phyloP scores from a whole-genome alignment of 2,329 filamentous ascomycete genomes.

The Rosellinia necatrix region DNA sequence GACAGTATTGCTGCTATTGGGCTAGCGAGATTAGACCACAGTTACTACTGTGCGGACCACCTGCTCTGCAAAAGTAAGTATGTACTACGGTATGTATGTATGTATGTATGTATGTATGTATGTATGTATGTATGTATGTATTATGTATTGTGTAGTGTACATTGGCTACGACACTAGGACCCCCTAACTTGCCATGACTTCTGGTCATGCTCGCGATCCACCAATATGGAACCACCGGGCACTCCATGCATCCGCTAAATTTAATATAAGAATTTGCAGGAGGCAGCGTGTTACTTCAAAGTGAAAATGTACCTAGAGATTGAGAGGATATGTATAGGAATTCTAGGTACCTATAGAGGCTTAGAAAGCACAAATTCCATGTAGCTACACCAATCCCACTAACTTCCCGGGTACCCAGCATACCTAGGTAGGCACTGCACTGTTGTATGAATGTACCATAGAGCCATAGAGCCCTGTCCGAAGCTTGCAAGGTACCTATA shows the following conservation, averaged over 20 bases:
- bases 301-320: slow-evolving; percentile 15
- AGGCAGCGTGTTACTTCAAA: slow-evolving; percentile 2
- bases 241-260: slow-evolving; percentile 19
- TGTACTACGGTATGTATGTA: too few species aligned
- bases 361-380: neutral
- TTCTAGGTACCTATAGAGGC: slow-evolving; percentile 9
- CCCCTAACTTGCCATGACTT: too few species aligned
- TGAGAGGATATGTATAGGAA: neutral
- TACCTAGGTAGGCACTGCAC: too few species aligned
- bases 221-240: slow-evolving; percentile 16
- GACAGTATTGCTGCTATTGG: too few species aligned
- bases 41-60: neutral
- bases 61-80: too few species aligned
- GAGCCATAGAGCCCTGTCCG: neutral
- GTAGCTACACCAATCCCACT: neutral
- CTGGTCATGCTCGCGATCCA: slow-evolving; percentile 9
- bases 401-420: too few species aligned
- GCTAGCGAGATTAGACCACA: slow-evolving; percentile 14
- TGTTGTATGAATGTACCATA: too few species aligned
- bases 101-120: too few species aligned
- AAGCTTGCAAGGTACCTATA: slow-evolving; percentile 4
- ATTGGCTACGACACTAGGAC: neutral
- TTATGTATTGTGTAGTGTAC: too few species aligned
- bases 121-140: too few species aligned
- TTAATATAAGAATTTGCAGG: neutral